These are phyloP conservation scores for Amanita muscaria DNA, from an alignment of 768 basidiomycete species.

Conservation along the genomic window DNA sequence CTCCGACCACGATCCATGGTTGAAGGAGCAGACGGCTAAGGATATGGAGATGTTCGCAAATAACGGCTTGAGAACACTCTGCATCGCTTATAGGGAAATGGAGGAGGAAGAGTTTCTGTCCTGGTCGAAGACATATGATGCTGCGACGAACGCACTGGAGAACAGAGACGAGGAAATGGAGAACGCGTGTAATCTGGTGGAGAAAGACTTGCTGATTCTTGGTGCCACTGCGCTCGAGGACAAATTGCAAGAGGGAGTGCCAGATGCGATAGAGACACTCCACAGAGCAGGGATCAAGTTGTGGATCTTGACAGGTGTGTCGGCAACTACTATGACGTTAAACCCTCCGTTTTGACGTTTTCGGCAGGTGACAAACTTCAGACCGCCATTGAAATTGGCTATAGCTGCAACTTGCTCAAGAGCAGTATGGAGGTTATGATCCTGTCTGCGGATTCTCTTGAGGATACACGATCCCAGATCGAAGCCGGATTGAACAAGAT, in stretches of 20 bases:
- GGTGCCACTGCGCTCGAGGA: slow-evolving; percentile 97
- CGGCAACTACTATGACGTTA: too few relatives aligned
- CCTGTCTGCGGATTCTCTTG: slow-evolving; percentile 72
- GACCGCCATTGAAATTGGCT: slow-evolving; percentile 97
- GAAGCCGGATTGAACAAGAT: slow-evolving; percentile 94
- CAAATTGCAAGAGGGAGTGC: slow-evolving; percentile 94
- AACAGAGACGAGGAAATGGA: slow-evolving; percentile 91
- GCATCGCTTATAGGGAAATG: slow-evolving; percentile 75
- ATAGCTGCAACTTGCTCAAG: slow-evolving; percentile 91
- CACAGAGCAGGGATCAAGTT: slow-evolving; percentile 94
- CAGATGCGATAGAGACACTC: slow-evolving; percentile 88
- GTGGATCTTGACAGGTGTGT: slow-evolving; percentile 89
- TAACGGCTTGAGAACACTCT: slow-evolving; percentile 82
- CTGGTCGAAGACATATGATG: slow-evolving; percentile 78
- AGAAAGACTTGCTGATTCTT: slow-evolving; percentile 74
- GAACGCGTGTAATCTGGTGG: slow-evolving; percentile 74
- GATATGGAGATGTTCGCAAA: slow-evolving; percentile 96
- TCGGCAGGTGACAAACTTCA: slow-evolving; percentile 88
- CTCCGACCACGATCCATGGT: slow-evolving; percentile 57
- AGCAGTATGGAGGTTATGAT: slow-evolving; percentile 97
- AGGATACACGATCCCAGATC: slow-evolving; percentile 74
- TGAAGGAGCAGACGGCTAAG: slow-evolving; percentile 71
- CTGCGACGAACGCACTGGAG: slow-evolving; percentile 64
- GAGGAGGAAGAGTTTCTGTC: slow-evolving; percentile 74
- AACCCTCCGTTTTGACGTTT: too few relatives aligned